Percentiles rank a stretch among this genome's conserved stretches.
These are phyloP conservation scores for Symbiotaphrina buchneri DNA, from an alignment of 495 filamentous ascomycete genomes.

Conservation along the genomic window DNA sequence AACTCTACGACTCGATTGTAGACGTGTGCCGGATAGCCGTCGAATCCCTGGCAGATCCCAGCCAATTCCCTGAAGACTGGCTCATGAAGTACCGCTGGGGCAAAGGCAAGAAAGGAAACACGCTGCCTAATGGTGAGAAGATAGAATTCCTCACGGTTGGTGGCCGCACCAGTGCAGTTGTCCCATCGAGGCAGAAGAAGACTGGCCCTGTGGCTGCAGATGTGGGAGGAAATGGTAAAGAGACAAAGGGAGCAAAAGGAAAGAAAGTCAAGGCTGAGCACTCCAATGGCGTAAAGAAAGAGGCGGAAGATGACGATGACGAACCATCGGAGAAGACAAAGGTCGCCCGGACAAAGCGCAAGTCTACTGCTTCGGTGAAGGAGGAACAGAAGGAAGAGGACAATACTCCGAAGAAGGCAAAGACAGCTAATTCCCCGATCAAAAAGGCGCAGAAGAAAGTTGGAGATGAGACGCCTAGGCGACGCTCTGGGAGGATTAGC, in stretches of 20 bases:
- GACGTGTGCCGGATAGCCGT: constrained; percentile 63
- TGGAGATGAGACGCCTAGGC: too few relatives aligned
- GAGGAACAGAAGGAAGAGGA: too few relatives aligned
- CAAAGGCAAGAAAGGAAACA: constrained; percentile 63
- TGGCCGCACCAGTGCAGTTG: constrained; percentile 70
- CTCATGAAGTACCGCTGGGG: constrained; percentile 81
- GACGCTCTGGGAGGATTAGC: too few relatives aligned
- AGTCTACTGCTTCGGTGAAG: too few relatives aligned
- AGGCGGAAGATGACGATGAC: too few relatives aligned
- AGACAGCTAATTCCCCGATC: too few relatives aligned
- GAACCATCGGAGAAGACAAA: neutral
- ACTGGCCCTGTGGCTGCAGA: constrained; percentile 24
- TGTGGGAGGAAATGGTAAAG: constrained; percentile 3
- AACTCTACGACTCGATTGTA: constrained; percentile 48
- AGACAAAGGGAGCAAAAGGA: too few relatives aligned
- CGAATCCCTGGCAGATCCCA: constrained; percentile 57
- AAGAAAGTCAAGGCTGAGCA: too few relatives aligned
- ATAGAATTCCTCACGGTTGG: constrained; percentile 71
- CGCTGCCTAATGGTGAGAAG: constrained; percentile 62
- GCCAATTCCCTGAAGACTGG: constrained; percentile 75
- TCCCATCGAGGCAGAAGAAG: constrained; percentile 73
- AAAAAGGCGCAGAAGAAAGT: too few relatives aligned
- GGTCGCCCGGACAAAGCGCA: neutral
- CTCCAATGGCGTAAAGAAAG: too few relatives aligned
- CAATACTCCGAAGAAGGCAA: too few relatives aligned